Evolutionary conservation across 805 yeast genomes (phyloP).

Genomic region (Cyberlindnera saturnus): DNA sequence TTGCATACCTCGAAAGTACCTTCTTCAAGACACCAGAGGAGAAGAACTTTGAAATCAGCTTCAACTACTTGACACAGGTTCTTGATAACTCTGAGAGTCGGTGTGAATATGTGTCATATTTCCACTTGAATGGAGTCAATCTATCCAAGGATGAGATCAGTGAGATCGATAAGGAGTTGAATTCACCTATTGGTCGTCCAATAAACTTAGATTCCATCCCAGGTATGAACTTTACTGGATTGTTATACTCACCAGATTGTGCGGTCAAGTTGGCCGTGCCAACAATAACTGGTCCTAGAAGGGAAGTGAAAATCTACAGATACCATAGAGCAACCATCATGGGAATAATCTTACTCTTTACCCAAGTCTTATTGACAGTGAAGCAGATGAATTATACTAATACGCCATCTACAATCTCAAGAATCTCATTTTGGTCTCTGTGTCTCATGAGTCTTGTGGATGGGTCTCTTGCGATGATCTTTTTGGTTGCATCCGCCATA

Average conservation of each 20-base stretch:
- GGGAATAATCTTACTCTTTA: constrained; percentile 18
- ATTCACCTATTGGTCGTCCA: constrained; percentile 76
- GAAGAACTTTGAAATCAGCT: constrained; percentile 19
- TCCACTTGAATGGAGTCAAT: constrained; percentile 63
- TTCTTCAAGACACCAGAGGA: constrained; percentile 11
- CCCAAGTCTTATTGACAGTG: constrained; percentile 32
- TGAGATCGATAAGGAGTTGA: constrained; percentile 66
- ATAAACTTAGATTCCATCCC: constrained; percentile 48
- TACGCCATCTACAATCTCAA: constrained; percentile 76
- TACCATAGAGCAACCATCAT: constrained; percentile 13
- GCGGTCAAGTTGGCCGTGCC: constrained; percentile 46
- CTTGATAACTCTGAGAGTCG: constrained; percentile 30
- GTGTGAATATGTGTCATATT: constrained; percentile 69
- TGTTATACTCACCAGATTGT: constrained; percentile 87
- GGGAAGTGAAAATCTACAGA: constrained; percentile 36
- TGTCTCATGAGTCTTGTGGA: constrained; percentile 62
- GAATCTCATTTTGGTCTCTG: constrained; percentile 65
- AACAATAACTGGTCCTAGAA: constrained; percentile 46
- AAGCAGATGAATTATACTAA: constrained; percentile 62
- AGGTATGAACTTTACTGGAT: constrained; percentile 44
- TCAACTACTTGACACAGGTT: constrained; percentile 18
- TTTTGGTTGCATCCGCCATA: constrained; percentile 52
- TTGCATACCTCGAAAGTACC: constrained; percentile 39
- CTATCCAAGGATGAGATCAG: constrained; percentile 46
- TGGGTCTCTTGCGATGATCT: constrained; percentile 59